Evolutionary conservation across 768 basidiomycete species (phyloP).

Genomic region (Hypholoma fasciculare): DNA sequence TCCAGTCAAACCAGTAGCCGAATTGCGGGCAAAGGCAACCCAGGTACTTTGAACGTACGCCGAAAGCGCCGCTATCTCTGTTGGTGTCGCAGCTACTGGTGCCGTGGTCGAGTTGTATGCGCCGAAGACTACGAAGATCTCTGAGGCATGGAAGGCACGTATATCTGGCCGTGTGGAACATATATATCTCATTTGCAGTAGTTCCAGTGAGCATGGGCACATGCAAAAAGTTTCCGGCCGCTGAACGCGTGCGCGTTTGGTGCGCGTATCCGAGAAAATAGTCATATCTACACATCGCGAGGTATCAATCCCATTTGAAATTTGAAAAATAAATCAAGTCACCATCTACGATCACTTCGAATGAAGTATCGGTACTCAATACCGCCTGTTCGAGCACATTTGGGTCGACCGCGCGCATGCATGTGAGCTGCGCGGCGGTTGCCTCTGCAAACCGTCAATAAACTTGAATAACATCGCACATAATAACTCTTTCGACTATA

Average conservation of each 20-base stretch:
- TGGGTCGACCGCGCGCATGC: constrained; percentile 35
- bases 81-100: constrained; percentile 16
- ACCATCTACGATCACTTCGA: constrained; percentile 33
- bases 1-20: constrained; percentile 24
- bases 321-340: not conserved
- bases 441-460: constrained; percentile 7
- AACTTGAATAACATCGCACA: not conserved
- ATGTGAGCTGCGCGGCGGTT: constrained; percentile 30
- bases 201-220: constrained; percentile 32
- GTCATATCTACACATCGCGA: constrained; percentile 25
- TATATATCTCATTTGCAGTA: constrained; percentile 32
- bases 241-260: constrained; percentile 23
- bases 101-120: constrained; percentile 28
- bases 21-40: constrained; percentile 43
- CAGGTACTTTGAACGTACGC: constrained; percentile 37
- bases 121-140: constrained; percentile 41
- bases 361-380: constrained; percentile 25
- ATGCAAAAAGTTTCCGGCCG: constrained; percentile 27
- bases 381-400: constrained; percentile 32
- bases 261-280: constrained; percentile 29
- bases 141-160: constrained; percentile 37
- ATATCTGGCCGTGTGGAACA: constrained; percentile 32
- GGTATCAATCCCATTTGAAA: not conserved
- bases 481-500: not conserved
- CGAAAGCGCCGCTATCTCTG: constrained; percentile 31